phyloP scores from a whole-genome alignment of 2,329 filamentous ascomycete genomes.

The Aureobasidium leucospermi region DNA sequence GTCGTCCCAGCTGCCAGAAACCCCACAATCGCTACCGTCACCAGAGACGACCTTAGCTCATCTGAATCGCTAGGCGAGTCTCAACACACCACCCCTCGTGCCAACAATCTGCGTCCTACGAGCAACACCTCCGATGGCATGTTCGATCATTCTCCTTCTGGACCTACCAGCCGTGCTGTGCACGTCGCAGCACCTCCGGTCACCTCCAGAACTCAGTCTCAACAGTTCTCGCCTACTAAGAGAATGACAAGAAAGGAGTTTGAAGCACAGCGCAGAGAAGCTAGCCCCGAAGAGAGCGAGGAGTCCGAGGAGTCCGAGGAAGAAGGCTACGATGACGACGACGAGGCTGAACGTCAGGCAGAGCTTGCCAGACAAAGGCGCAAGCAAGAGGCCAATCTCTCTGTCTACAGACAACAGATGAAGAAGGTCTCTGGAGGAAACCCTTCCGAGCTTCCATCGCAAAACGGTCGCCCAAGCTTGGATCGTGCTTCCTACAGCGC shows the following conservation, averaged over 20 bases:
- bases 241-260: conserved; percentile 89
- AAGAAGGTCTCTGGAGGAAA: conserved; percentile 76
- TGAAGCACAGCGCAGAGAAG: conserved; percentile 42
- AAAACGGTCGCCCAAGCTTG: conserved; percentile 45
- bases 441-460: conserved; percentile 36
- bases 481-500: conserved; percentile 35
- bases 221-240: conserved; percentile 38
- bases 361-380: conserved; percentile 68
- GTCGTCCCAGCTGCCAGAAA: background rate
- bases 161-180: conserved; percentile 25
- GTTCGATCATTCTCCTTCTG: conserved; percentile 27
- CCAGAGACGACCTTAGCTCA: conserved; percentile 2
- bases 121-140: conserved; percentile 18
- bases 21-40: background rate
- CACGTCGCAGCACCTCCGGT: conserved; percentile 17
- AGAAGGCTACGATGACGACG: conserved; percentile 58
- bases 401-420: conserved; percentile 89
- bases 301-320: conserved; percentile 54
- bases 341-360: conserved; percentile 68
- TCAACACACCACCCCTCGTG: conserved; percentile 21
- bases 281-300: conserved; percentile 34
- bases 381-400: conserved; percentile 85
- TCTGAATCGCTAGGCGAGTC: conserved; percentile 20
- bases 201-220: background rate
- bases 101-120: conserved; percentile 13